Evolutionary conservation across 805 yeast species (phyloP).

Genomic region (Candida jianshihensis): DNA sequence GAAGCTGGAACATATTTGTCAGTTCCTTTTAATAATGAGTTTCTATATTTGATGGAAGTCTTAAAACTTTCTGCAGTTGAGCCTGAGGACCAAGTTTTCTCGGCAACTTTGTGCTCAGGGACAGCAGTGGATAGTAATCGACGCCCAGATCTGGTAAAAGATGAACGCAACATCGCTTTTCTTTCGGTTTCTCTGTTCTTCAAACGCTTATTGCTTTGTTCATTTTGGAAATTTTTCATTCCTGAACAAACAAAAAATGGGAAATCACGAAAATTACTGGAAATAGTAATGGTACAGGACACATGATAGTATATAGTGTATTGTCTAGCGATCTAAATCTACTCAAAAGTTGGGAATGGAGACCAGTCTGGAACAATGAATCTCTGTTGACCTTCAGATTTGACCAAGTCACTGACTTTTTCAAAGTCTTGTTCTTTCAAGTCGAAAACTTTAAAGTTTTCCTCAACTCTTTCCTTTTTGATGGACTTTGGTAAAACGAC

Average conservation of each 20-base stretch:
- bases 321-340: background rate
- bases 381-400: slow-evolving; percentile 25
- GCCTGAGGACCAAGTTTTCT: slow-evolving; percentile 24
- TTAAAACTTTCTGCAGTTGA: slow-evolving; percentile 21
- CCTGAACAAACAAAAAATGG: background rate
- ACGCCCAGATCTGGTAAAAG: slow-evolving; percentile 4
- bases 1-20: slow-evolving; percentile 45
- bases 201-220: background rate
- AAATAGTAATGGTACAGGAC: background rate
- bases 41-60: slow-evolving; percentile 15
- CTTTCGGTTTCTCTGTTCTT: background rate
- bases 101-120: background rate
- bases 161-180: slow-evolving; percentile 12
- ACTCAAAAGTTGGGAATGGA: slow-evolving; percentile 31
- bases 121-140: slow-evolving; percentile 10
- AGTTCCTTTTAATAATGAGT: slow-evolving; percentile 28
- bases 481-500: slow-evolving; percentile 47
- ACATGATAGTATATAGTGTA: background rate
- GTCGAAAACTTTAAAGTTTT: slow-evolving; percentile 19
- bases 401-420: slow-evolving; percentile 19
- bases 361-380: slow-evolving; percentile 12
- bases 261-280: background rate
- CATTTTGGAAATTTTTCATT: background rate
- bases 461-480: slow-evolving; percentile 32
- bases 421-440: slow-evolving; percentile 19